Evolutionary conservation across 2,329 filamentous ascomycete genomes (phyloP), one percentile per base, ranked within the genome.

Genomic region (Apiospora malaysiana): DNA sequence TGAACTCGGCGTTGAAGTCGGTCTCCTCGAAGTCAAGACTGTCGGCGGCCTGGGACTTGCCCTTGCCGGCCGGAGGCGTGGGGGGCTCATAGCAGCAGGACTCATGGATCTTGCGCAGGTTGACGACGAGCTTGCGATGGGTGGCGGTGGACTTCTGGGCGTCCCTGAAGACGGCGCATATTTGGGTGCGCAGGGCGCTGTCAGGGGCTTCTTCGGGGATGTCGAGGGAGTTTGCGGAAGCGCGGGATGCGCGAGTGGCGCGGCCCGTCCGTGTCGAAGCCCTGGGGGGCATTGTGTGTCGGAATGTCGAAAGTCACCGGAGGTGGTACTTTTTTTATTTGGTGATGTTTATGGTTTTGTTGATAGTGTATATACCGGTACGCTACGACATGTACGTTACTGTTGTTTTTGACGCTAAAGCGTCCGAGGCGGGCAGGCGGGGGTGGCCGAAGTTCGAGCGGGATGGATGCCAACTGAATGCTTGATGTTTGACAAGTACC

Each of bases 71-170:
- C 73, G 86, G 89, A 37, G 83, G 82, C 73, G 81, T 85, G 45
- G 82, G 85, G 23, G 85, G 89, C 75, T 91, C 89, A 76, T 91
- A 91, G 78, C 89, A 91, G 83, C 94, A 97, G 47, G 91, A 87
- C 79, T 98, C 95, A 78, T 98, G 95, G 59, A 97, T 88, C 82
- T 97, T 98, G 74, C 95, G 91, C 72, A 99, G 84, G 68, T 91
- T 94, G 72, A 98, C 93, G 4, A 93, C 92, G 0, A 97, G 88
- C 79, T 98, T 98, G 72, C 95, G 88, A 80, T 99, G 96, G 1
- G 93, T 93, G 1, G 95, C 94, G 0, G 93, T 97, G 1, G 93
- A 97, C 76, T 92, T 91, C 81, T 99, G 96, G 45, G 95, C 94
- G 80, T 95, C 93, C 74, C 88, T 87, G 78, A 95, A 95, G 67